phyloP scores from a whole-genome alignment of 495 filamentous ascomycete species.

The Hypomontagnella monticulosa region DNA sequence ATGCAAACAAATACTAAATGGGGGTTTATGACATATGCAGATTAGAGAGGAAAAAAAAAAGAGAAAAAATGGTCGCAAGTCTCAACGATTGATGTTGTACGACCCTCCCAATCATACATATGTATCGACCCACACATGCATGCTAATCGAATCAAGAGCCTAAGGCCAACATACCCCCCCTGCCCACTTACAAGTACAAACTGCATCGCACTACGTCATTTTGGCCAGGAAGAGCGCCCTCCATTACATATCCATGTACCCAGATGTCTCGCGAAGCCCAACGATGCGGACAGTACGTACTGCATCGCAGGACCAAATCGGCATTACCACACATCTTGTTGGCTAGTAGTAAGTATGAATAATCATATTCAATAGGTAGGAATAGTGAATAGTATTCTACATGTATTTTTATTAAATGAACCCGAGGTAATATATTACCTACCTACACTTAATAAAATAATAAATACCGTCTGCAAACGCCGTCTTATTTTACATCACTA shows the following conservation, averaged over 20 bases:
- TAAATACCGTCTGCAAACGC: conserved; percentile 31
- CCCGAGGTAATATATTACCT: not conserved
- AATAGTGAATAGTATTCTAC: conserved; percentile 14
- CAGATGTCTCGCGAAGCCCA: no score
- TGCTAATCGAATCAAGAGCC: conserved; percentile 19
- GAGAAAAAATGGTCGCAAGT: not conserved
- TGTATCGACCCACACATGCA: conserved; percentile 33
- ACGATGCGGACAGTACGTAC: no score
- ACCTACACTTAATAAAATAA: not conserved
- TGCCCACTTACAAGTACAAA: conserved; percentile 18
- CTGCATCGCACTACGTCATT: conserved; percentile 29
- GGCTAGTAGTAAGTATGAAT: not conserved
- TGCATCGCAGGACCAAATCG: conserved; percentile 2
- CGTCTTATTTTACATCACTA: conserved; percentile 21
- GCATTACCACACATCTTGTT: conserved; percentile 11
- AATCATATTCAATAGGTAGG: no score
- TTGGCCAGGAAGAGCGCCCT: not conserved
- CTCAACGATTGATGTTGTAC: conserved; percentile 21
- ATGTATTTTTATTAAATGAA: not conserved
- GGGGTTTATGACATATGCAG: conserved; percentile 30
- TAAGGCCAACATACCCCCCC: conserved; percentile 17
- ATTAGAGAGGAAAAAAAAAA: conserved; percentile 14
- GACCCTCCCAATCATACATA: conserved; percentile 17
- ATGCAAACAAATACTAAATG: conserved; percentile 2
- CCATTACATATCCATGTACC: conserved; percentile 15